Evolutionary conservation across 345 rosid genomes (phyloP).

Genomic region (Camelina hispida): DNA sequence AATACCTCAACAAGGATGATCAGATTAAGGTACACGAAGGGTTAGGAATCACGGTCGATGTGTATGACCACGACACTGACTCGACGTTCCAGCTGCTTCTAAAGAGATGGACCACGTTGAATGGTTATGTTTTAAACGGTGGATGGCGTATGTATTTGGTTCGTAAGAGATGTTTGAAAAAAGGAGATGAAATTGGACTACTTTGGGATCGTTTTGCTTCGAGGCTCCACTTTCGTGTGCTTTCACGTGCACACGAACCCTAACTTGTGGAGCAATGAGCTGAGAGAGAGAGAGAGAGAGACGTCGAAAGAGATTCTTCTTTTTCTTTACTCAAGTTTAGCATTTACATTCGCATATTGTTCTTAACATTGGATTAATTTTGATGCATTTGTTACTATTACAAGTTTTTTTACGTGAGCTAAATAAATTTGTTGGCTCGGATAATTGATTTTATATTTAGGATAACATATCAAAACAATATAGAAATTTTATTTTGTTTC

Average conservation of each 20-base stretch:
- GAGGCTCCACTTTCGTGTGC: conserved; percentile 29
- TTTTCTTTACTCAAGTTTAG: too few relatives aligned
- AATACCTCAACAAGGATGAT: not conserved
- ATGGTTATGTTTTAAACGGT: conserved; percentile 16
- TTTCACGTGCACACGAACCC: conserved; percentile 15
- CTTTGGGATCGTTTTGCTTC: conserved; percentile 35
- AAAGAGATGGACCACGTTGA: not conserved
- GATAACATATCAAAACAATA: too few relatives aligned
- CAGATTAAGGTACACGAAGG: not conserved
- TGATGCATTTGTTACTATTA: too few relatives aligned
- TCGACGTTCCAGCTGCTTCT: conserved; percentile 18
- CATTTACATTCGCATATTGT: too few relatives aligned
- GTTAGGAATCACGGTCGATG: conserved; percentile 1
- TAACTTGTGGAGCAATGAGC: not conserved
- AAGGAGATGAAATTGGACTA: conserved; percentile 20
- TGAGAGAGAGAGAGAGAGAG: not conserved
- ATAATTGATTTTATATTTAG: too few relatives aligned
- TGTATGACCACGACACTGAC: conserved; percentile 33
- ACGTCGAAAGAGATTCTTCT: too few relatives aligned
- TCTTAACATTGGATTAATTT: too few relatives aligned
- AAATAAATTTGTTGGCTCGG: too few relatives aligned
- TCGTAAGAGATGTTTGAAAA: conserved; percentile 15
- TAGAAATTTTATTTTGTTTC: too few relatives aligned
- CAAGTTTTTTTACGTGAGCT: too few relatives aligned
- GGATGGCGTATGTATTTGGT: conserved; percentile 30